A percentile compares a stretch with the other conserved stretches of the same genome.
These are phyloP conservation scores for Termitomyces sp. DNA, from an alignment of 768 basidiomycete species.

Conservation along the genomic window DNA sequence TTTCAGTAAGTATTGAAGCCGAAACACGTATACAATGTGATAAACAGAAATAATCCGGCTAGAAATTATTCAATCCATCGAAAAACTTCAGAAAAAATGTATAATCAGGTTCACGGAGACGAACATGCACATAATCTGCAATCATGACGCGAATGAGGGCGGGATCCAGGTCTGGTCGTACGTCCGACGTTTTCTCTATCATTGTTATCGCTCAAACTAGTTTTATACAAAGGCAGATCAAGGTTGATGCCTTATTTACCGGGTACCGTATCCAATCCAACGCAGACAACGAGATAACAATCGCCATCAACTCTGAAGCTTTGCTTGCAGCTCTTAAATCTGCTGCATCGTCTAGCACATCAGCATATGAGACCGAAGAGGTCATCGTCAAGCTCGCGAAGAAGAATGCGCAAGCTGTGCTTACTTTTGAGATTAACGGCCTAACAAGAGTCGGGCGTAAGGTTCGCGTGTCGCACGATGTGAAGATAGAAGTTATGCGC, in stretches of 20 bases:
- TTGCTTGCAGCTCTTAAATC: slow-evolving; percentile 74
- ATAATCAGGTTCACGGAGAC: slow-evolving; percentile 75
- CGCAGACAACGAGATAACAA: slow-evolving; percentile 74
- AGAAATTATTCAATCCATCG: slow-evolving; percentile 81
- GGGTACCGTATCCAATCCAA: slow-evolving; percentile 88
- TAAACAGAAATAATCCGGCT: neutral
- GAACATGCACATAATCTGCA: slow-evolving; percentile 82
- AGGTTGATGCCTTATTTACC: slow-evolving; percentile 64
- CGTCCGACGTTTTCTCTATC: slow-evolving; percentile 2
- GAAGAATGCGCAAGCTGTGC: slow-evolving; percentile 74
- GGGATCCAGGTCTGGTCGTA: slow-evolving; percentile 84
- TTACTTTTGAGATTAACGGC: slow-evolving; percentile 73
- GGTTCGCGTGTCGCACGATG: slow-evolving; percentile 74
- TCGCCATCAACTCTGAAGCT: slow-evolving; percentile 71
- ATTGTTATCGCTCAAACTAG: neutral
- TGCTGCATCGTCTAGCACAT: slow-evolving; percentile 43
- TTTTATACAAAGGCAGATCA: slow-evolving; percentile 47
- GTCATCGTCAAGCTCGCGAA: slow-evolving; percentile 85
- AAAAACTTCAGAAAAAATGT: slow-evolving; percentile 82
- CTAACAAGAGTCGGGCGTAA: slow-evolving; percentile 59
- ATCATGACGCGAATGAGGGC: slow-evolving; percentile 73
- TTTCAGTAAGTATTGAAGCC: slow-evolving; percentile 35
- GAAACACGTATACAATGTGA: neutral
- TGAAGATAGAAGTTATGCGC: slow-evolving; percentile 77
- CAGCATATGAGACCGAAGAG: slow-evolving; percentile 55